Conservation (phyloP, 179 eudicot species). For the Monotropa hypopitys region DNA sequence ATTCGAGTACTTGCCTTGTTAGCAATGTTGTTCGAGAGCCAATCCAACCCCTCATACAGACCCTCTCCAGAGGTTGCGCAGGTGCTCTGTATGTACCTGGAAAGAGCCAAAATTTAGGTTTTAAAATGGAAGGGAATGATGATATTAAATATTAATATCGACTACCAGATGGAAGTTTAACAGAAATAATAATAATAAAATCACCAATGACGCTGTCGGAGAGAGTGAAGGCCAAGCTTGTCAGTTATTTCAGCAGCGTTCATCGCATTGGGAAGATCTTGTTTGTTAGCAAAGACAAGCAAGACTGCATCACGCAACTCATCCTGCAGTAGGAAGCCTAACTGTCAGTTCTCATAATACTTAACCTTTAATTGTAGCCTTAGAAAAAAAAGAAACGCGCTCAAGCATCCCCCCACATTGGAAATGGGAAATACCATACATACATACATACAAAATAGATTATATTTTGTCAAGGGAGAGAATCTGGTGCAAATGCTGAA, state of each 20-base stretch:
- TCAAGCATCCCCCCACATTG: neutral
- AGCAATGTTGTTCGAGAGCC: constrained; percentile 91
- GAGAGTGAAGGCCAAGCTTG: constrained; percentile 84
- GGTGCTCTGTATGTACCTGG: constrained; percentile 93
- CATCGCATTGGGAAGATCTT: constrained; percentile 94
- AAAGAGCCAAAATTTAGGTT: neutral
- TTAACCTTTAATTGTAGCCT: neutral
- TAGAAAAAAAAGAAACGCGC: neutral
- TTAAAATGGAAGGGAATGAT: neutral
- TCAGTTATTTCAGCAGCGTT: constrained; percentile 96
- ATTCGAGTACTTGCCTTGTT: constrained; percentile 44
- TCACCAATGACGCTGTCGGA: constrained; percentile 89
- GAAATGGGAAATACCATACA: neutral
- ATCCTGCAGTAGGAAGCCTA: constrained; percentile 35
- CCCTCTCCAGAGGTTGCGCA: constrained; percentile 94
- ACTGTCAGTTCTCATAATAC: constrained; percentile 1
- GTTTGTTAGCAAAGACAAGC: constrained; percentile 86
- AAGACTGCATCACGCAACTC: constrained; percentile 85
- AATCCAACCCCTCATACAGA: constrained; percentile 74
- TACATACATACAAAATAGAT: neutral
- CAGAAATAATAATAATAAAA: neutral
- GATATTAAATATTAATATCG: neutral
- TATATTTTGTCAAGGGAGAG: neutral
- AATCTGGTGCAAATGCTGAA: neutral
- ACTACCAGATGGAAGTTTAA: neutral